A percentile compares a stretch with the other conserved stretches of the same genome.
phyloP scores from a whole-genome alignment of 2,329 filamentous ascomycete genomes.

The Aspergillus quadricinctus region DNA sequence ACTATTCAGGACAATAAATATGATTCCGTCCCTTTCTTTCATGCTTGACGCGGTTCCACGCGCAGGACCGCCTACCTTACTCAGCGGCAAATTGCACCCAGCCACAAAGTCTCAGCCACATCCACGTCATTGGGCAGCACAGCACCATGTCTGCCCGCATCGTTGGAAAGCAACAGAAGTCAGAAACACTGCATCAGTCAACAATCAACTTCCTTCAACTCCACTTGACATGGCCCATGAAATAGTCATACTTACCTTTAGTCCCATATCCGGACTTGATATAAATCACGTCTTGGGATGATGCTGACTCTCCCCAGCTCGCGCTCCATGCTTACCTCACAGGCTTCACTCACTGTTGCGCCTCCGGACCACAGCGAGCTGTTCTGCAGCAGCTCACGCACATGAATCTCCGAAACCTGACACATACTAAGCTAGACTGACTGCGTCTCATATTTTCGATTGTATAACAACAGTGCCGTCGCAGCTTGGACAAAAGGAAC shows the following conservation, averaged over 20 bases:
- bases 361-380: constrained; percentile 10
- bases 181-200: not conserved
- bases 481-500: constrained; percentile 10
- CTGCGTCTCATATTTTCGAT: not conserved
- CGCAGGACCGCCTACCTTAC: constrained; percentile 15
- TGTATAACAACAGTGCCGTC: not conserved
- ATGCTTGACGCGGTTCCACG: constrained; percentile 8
- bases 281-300: not conserved
- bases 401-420: constrained; percentile 10
- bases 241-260: not conserved
- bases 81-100: constrained; percentile 7
- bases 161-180: not conserved
- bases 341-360: constrained; percentile 5
- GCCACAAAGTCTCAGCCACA: constrained; percentile 19
- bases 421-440: not conserved
- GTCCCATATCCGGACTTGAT: not conserved
- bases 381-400: constrained; percentile 9
- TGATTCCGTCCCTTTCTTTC: not conserved
- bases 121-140: constrained; percentile 31
- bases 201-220: not conserved
- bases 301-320: constrained; percentile 12
- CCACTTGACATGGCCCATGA: not conserved
- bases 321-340: constrained; percentile 12
- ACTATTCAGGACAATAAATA: not conserved
- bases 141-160: constrained; percentile 5